These are phyloP conservation scores for Brassica juncea DNA, from an alignment of 345 rosid species.

Conservation along the genomic window DNA sequence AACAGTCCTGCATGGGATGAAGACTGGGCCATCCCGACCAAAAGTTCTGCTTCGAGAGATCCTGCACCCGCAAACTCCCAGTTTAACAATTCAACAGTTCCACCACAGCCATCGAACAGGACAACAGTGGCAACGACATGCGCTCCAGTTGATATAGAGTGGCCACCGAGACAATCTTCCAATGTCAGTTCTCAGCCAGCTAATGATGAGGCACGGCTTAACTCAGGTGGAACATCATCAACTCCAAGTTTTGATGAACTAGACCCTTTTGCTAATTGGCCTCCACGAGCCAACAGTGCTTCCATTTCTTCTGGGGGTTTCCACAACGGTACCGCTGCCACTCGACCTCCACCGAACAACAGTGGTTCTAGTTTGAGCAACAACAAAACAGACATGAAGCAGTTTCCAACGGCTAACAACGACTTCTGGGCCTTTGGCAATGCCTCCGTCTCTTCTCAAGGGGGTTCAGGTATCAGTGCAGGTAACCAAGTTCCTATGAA, in stretches of 20 bases:
- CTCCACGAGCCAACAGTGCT: slow-evolving; percentile 55
- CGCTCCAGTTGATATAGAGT: slow-evolving; percentile 74
- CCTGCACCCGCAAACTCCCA: slow-evolving; percentile 36
- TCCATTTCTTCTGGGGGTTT: slow-evolving; percentile 14
- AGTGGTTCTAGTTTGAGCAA: slow-evolving; percentile 37
- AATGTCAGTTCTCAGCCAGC: slow-evolving; percentile 37
- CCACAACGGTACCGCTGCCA: slow-evolving; percentile 20
- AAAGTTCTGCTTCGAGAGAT: slow-evolving; percentile 37
- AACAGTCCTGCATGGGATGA: slow-evolving; percentile 78
- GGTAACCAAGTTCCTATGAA: slow-evolving; percentile 41
- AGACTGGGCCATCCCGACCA: slow-evolving; percentile 67
- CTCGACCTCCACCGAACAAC: slow-evolving; percentile 47
- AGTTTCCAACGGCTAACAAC: slow-evolving; percentile 33
- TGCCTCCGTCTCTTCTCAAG: slow-evolving; percentile 45
- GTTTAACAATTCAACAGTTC: slow-evolving; percentile 44
- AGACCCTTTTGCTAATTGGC: slow-evolving; percentile 95
- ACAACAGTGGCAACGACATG: slow-evolving; percentile 49
- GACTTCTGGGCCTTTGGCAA: slow-evolving; percentile 57
- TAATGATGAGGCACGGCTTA: slow-evolving; percentile 42
- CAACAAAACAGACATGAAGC: slow-evolving; percentile 37
- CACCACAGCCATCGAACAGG: slow-evolving; percentile 46
- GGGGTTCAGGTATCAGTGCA: slow-evolving; percentile 19
- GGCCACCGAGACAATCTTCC: slow-evolving; percentile 76
- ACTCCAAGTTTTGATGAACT: slow-evolving; percentile 60
- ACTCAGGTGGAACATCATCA: slow-evolving; percentile 45